Percentiles rank a stretch among this genome's conserved stretches.
Evolutionary conservation across 2,329 filamentous ascomycete species (phyloP).

Genomic region (Thielaviopsis ethacetica): DNA sequence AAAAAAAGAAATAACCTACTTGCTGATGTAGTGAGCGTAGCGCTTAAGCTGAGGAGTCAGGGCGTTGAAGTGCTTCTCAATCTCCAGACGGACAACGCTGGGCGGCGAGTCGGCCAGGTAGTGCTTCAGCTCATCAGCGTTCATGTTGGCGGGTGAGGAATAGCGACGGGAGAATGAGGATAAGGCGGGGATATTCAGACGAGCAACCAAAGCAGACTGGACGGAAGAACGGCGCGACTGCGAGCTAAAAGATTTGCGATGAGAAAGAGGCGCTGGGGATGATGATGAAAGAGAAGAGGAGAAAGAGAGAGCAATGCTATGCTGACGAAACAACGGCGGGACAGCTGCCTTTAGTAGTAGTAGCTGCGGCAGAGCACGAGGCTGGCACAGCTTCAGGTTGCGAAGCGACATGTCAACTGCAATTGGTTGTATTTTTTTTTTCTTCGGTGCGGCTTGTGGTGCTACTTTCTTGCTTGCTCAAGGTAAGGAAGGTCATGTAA

Average conservation of each 20-base stretch:
- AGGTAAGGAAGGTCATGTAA: neutral
- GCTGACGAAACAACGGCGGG: conserved; percentile 2
- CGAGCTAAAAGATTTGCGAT: neutral
- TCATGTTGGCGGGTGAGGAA: conserved; percentile 31
- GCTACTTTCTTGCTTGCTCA: no score
- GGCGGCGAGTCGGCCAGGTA: conserved; percentile 88
- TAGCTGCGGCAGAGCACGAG: conserved; percentile 7
- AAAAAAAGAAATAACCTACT: conserved; percentile 29
- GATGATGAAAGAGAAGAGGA: conserved; percentile 3
- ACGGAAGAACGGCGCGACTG: neutral
- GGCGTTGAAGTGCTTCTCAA: conserved; percentile 82
- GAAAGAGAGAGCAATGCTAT: neutral
- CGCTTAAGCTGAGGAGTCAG: conserved; percentile 62
- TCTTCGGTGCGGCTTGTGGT: no score
- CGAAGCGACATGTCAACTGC: conserved; percentile 5
- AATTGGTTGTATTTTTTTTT: neutral
- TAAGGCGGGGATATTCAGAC: neutral
- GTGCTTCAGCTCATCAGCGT: conserved; percentile 46
- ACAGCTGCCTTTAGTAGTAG: conserved; percentile 5
- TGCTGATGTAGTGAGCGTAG: conserved; percentile 82
- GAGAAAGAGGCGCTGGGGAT: neutral
- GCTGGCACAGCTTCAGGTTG: conserved; percentile 7
- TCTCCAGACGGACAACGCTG: conserved; percentile 70
- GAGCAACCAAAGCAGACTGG: neutral
- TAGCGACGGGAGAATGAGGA: conserved; percentile 12